A percentile compares a stretch with the other conserved stretches of the same genome.
phyloP scores from a whole-genome alignment of 2,329 filamentous ascomycete genomes.

The Elsinoe australis region DNA sequence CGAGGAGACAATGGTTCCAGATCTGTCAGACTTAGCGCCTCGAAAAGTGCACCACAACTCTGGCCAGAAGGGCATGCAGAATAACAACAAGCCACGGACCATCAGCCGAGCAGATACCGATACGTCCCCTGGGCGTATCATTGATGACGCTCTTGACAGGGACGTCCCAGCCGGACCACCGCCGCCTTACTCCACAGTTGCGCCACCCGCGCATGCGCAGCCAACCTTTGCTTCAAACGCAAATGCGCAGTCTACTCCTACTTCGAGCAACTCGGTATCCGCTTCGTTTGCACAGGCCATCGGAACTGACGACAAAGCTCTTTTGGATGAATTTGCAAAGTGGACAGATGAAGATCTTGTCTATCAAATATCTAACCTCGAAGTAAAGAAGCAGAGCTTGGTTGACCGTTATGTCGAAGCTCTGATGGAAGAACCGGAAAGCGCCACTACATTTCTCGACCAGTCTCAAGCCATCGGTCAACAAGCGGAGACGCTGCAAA shows the following conservation, averaged over 20 bases:
- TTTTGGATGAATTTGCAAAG: neutral
- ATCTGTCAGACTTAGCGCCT: no score
- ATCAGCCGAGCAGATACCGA: no score
- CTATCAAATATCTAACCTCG: neutral
- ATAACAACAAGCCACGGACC: no score
- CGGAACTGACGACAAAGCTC: slow-evolving; percentile 14
- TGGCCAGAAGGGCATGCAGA: no score
- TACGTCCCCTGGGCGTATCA: no score
- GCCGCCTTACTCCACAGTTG: slow-evolving; percentile 41
- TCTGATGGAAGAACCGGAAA: slow-evolving; percentile 3
- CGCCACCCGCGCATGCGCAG: slow-evolving; percentile 21
- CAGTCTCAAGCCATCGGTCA: slow-evolving; percentile 20
- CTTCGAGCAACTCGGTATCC: no score
- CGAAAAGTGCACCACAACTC: no score
- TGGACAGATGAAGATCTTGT: slow-evolving; percentile 14
- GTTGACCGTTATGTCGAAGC: slow-evolving; percentile 14
- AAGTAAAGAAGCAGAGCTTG: neutral
- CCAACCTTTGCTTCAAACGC: neutral
- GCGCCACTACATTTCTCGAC: slow-evolving; percentile 17
- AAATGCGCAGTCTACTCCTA: neutral
- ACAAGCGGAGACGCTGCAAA: slow-evolving; percentile 9
- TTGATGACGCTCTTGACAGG: no score
- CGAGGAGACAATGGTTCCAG: no score
- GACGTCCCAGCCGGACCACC: slow-evolving; percentile 28
- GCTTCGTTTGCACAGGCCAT: slow-evolving; percentile 5